Percentiles rank a stretch among this genome's conserved stretches.
Evolutionary conservation across 1,284 basidiomycete species (phyloP).

Genomic region (Mycena citricolor): DNA sequence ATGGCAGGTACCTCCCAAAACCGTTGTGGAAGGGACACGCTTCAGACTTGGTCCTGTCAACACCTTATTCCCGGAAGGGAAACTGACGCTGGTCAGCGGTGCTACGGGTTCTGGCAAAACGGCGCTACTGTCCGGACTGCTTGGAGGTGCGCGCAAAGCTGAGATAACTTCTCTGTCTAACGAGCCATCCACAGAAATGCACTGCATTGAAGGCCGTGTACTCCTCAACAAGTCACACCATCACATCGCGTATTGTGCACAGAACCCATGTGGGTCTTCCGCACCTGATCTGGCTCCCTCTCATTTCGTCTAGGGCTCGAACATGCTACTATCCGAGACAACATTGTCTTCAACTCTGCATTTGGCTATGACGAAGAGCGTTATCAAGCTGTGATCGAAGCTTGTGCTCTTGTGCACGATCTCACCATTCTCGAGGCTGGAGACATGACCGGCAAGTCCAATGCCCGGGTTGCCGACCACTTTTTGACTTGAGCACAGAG

Average conservation of each 20-base stretch:
- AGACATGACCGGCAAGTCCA: conserved; percentile 68
- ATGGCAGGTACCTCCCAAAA: conserved; percentile 47
- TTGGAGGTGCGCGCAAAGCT: conserved; percentile 49
- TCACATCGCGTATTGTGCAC: conserved; percentile 65
- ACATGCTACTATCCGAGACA: conserved; percentile 78
- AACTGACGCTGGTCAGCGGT: conserved; percentile 69
- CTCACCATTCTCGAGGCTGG: conserved; percentile 77
- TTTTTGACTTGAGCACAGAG: conserved; percentile 39
- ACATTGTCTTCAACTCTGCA: conserved; percentile 76
- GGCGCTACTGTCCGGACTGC: conserved; percentile 62
- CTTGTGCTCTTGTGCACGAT: conserved; percentile 78
- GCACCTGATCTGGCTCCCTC: background rate
- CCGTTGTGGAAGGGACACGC: conserved; percentile 30
- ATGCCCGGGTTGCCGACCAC: conserved; percentile 1
- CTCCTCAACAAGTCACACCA: conserved; percentile 63
- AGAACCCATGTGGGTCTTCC: conserved; percentile 57
- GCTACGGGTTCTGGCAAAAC: conserved; percentile 82
- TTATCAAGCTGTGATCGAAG: conserved; percentile 74
- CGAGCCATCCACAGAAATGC: conserved; percentile 55
- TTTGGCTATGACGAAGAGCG: conserved; percentile 66
- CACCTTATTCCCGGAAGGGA: conserved; percentile 55
- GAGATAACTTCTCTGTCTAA: conserved; percentile 14
- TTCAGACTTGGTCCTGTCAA: conserved; percentile 61
- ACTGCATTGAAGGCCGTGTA: conserved; percentile 58
- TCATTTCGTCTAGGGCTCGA: conserved; percentile 51